Evolutionary conservation across 1,284 basidiomycete genomes (phyloP).

Genomic region (Coriolopsis trogii): DNA sequence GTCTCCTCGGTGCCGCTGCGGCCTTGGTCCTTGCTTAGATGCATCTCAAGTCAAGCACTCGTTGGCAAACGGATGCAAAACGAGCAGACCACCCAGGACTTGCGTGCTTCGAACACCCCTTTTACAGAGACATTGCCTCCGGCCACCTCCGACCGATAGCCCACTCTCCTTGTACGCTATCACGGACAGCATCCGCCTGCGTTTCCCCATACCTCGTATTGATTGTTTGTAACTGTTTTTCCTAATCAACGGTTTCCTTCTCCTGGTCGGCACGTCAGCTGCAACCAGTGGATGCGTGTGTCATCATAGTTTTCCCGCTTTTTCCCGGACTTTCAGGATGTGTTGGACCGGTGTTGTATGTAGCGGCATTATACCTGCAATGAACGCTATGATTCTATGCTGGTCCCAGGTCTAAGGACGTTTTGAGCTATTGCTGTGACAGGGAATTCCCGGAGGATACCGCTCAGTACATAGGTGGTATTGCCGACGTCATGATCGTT

Average conservation of each 20-base stretch:
- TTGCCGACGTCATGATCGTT: too few relatives aligned
- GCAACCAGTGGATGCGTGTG: conserved; percentile 11
- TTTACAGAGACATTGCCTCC: conserved; percentile 19
- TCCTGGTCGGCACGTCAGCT: neutral
- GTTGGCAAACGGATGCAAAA: conserved; percentile 10
- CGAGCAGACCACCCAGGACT: conserved; percentile 12
- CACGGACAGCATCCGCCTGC: neutral
- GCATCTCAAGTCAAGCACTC: neutral
- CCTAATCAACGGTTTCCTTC: conserved; percentile 6
- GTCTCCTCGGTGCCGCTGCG: conserved; percentile 29
- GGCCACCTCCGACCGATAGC: conserved; percentile 20
- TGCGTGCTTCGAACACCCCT: conserved; percentile 17
- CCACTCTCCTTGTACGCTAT: conserved; percentile 23
- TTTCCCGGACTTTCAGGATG: conserved; percentile 9
- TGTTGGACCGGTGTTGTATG: conserved; percentile 18
- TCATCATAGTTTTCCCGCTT: neutral
- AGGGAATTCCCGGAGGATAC: too few relatives aligned
- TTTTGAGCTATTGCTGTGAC: too few relatives aligned
- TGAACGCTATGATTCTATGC: conserved; percentile 23
- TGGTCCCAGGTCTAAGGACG: too few relatives aligned
- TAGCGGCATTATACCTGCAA: conserved; percentile 23
- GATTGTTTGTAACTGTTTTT: conserved; percentile 13
- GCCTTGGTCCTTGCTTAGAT: conserved; percentile 33
- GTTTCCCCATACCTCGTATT: conserved; percentile 5
- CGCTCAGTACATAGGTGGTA: too few relatives aligned